Base-by-base conservation (phyloP, 495 filamentous ascomycete species). In the Pseudevernia furfuracea region DNA sequence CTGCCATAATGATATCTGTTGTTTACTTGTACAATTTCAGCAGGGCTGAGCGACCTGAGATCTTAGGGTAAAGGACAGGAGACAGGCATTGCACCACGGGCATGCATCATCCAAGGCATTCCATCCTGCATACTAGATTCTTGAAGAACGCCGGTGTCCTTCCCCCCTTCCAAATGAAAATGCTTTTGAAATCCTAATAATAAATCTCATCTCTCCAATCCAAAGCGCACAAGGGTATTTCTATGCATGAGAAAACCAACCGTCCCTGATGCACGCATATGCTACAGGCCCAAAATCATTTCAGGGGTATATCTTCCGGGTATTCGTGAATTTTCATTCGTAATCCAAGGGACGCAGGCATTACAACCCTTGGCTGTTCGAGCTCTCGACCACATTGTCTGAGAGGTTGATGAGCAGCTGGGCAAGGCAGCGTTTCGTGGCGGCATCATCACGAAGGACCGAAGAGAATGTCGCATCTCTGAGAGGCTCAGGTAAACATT, bases 391-490 rank as follows among this genome's bases (percentile, higher is more conserved):
- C 65, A 94, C 88, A 72, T 90, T 92, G 76, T 99, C 94, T 37
- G 91, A 94, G 55, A 99, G 85, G 74, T 97, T 97, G 78, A 99
- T 96, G 61, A 97, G 78, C 44, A 99, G 86, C 76, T 97, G 94
- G 11, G 93, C 91, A 38, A 99, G 86, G 74, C 94, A 99, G 62
- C 94, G 90, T 77, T 99, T 99, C 5, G 95, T 99, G 8, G 95
- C 94, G 12, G 94, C 95, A 69, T 99, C 94, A 71, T 97, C 94
- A 60, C 94, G 90, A 44, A 99, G 86, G 39, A 99, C 93, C 0
- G 92, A 90, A 37, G 90, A 94, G 77, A 99, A 99, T 12, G 94
- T 99, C 34, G 92, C 91, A 72, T 99, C 94, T 37, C 95, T 91
- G 58, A 99, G 85, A 14, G 94, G 95, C 70, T 97, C 93, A 8